Base-by-base conservation (phyloP, 2,329 filamentous ascomycete genomes). In the Cucurbitaria berberidis region DNA sequence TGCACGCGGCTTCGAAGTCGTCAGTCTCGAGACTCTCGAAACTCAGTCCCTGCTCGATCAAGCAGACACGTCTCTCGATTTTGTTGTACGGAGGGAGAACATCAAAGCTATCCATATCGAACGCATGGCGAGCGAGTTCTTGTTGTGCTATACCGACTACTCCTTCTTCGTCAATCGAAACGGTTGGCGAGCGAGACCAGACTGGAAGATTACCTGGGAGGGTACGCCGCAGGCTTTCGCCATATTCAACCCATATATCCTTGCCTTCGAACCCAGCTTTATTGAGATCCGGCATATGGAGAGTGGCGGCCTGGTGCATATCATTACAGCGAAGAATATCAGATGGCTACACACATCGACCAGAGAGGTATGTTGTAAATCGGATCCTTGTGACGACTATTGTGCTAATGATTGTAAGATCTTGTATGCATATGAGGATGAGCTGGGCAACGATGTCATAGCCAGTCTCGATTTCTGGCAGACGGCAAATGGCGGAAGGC, bases 111-210 rank as follows among this genome's bases (percentile, higher is more conserved):
- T 99, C 60, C 93, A 98, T 70, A 98, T 99, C 63, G 96, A 99
- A 76, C 89, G 95, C 40, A 88, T 98, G 72, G 96, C 96, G 64
- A 93, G 93, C 74, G 95, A 99, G 73, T 99, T 99, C 81, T 77
- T 99, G 64, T 87, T 99, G 60, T 98, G 97, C 77, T 99, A 99
- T 78, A 95, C 91, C 4, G 95, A 99, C 74, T 99, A 97, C 77
- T 96, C 91, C 11, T 99, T 99, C 85, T 99, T 98, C 70, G 95
- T 99, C 72, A 98, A 99, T 77, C 87, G 95, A 68, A 98, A 99
- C 74, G 95, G 95, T 32, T 99, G 95, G 95, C 87, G 95, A 59
- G 93, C 93, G 48, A 85, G 93, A 68, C 92, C 93, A 5, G 95
- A 99, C 76, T 99, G 95, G 95, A 88, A 89, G 67, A 96, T 99